phyloP scores from a whole-genome alignment of 1,284 basidiomycete genomes.

The Sporisorium scitamineum region DNA sequence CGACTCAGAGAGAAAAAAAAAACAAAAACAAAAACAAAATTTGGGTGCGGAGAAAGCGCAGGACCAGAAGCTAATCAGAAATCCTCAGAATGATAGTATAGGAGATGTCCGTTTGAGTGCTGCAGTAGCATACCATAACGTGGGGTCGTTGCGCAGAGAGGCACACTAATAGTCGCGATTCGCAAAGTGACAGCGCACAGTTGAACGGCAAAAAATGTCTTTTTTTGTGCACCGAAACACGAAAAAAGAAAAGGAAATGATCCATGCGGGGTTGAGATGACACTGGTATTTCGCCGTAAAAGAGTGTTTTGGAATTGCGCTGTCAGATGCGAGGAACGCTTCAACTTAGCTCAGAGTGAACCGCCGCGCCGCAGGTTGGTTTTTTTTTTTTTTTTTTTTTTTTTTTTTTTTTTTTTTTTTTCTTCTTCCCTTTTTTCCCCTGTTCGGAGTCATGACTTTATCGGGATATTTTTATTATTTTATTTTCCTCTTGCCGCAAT shows the following conservation, averaged over 20 bases:
- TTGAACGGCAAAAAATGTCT: too few relatives aligned
- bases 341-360: slow-evolving; percentile 1
- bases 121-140: background rate
- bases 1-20: background rate
- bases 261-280: background rate
- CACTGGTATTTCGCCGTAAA: background rate
- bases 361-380: slow-evolving; percentile 13
- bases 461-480: background rate
- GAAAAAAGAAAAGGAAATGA: too few relatives aligned
- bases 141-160: background rate
- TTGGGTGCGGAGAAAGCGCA: background rate
- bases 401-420: too few relatives aligned
- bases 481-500: background rate
- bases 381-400: background rate
- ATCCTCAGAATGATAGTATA: background rate
- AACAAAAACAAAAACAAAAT: background rate
- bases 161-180: background rate
- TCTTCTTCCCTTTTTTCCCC: too few relatives aligned
- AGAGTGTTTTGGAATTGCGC: background rate
- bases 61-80: background rate
- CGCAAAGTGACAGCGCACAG: background rate
- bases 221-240: background rate
- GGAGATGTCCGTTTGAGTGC: too few relatives aligned
- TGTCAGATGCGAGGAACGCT: slow-evolving; percentile 7
- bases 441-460: too few relatives aligned